These are phyloP conservation scores for Amanita jacksonii DNA, from an alignment of 768 basidiomycete genomes.

Conservation along the genomic window DNA sequence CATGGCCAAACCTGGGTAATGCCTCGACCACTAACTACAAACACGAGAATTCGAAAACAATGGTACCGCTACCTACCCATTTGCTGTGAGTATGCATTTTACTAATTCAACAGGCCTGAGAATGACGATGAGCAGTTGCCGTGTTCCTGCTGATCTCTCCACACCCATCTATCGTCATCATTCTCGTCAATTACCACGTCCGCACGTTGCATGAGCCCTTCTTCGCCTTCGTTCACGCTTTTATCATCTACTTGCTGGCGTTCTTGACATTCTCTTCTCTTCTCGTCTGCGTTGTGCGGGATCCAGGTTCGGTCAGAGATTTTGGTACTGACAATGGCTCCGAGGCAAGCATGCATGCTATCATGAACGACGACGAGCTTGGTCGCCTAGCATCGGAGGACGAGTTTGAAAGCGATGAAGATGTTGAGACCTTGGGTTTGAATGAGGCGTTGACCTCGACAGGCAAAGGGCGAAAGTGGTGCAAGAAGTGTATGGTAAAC, in stretches of 20 bases:
- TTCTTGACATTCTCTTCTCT: conserved; percentile 67
- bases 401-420: conserved; percentile 21
- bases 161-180: conserved; percentile 62
- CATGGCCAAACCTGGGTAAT: no score
- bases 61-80: conserved; percentile 56
- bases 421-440: conserved; percentile 44
- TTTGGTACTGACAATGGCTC: background rate
- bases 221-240: conserved; percentile 43
- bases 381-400: conserved; percentile 13
- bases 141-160: conserved; percentile 56
- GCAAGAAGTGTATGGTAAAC: conserved; percentile 63
- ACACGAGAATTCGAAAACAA: conserved; percentile 25
- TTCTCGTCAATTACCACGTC: conserved; percentile 62
- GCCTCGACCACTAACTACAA: no score
- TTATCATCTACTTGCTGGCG: conserved; percentile 52
- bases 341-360: no score
- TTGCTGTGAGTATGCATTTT: conserved; percentile 30
- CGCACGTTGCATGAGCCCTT: conserved; percentile 37
- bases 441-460: conserved; percentile 51
- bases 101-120: background rate
- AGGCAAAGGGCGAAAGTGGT: conserved; percentile 70
- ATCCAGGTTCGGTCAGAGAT: conserved; percentile 55
- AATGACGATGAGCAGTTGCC: conserved; percentile 19
- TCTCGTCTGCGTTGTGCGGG: conserved; percentile 60
- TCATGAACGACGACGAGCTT: conserved; percentile 8